Evolutionary conservation across 202 grass and related monocot species (phyloP), one percentile per base, ranked within the genome.

Genomic region (Hordeum pubiflorum): DNA sequence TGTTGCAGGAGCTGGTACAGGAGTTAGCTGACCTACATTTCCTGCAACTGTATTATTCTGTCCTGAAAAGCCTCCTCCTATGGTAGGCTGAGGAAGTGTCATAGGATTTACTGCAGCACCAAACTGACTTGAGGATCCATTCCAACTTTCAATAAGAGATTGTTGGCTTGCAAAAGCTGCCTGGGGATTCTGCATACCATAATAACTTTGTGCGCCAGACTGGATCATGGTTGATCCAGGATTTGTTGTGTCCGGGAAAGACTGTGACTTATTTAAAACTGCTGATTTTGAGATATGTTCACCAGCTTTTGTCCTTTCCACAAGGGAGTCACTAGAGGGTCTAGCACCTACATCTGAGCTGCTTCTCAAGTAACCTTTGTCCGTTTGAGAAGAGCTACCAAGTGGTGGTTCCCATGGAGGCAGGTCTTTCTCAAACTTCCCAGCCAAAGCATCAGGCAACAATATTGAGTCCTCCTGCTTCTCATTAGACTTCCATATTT

Each of bases 381-480:
- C 48, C 31, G 54, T 79, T 63, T 82, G 86, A 63, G 76, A 86
- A 39, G 77, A 79, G 52, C 56, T 82, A 59, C 46, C 78, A 87
- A 56, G 52, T 33, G 81, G 89, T 38, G 79, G 89, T 74, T 87
- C 87, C 87, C 81, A 89, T 20, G 87, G 75, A 70, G 89, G 86
- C 21, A 87, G 81, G 22, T 94, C 92, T 83, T 94, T 94, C 63
- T 91, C 86, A 80, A 96, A 99, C 76, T 89, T 96, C 36, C 97
- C 97, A 70, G 55, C 46, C 83, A 99, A 89, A 84, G 91, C 97
- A 93, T 99, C 92, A 67, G 84, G 79, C 78, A 99, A 62, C 55
- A 90, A 87, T 74, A 99, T 88, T 29, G 87, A 96, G 71, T 96
- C 97, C 10, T 99, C 91, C 78, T 91, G 97, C 78, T 87, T 93